Evolutionary conservation across 2,329 filamentous ascomycete species (phyloP).

Genomic region (Aspergillus aculeatinus): DNA sequence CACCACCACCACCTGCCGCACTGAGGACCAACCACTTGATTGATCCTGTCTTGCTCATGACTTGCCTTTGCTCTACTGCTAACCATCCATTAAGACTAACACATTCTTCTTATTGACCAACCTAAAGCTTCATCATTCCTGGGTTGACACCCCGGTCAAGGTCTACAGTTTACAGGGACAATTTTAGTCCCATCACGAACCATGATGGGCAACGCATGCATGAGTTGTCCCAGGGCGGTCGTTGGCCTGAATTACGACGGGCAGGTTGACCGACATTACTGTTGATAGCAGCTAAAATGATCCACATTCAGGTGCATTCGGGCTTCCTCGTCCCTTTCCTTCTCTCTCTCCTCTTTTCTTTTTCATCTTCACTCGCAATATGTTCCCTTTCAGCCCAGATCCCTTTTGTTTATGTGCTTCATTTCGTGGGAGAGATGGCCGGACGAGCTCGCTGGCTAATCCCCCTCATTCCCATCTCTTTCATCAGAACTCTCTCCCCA

Average conservation of each 20-base stretch:
- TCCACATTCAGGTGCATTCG: constrained; percentile 7
- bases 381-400: not conserved
- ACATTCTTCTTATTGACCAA: not conserved
- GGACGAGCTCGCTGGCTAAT: not conserved
- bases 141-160: not conserved
- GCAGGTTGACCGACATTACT: constrained; percentile 3
- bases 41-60: constrained; percentile 7
- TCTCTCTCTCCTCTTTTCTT: constrained; percentile 1
- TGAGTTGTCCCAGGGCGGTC: constrained; percentile 1
- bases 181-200: not conserved
- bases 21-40: not conserved
- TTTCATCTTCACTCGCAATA: not conserved
- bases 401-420: not conserved
- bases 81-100: not conserved
- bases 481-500: not conserved
- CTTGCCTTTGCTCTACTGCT: constrained; percentile 11
- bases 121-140: not conserved
- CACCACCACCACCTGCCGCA: constrained; percentile 1
- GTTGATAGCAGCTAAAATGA: constrained; percentile 1
- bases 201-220: constrained; percentile 5
- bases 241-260: constrained; percentile 1
- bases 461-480: not conserved
- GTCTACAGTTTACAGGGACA: not conserved
- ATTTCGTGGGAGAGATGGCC: not conserved
- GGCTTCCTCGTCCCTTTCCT: not conserved